Conservation (phyloP, 441 rosid genomes). For the Pelargonium citronellum region DNA sequence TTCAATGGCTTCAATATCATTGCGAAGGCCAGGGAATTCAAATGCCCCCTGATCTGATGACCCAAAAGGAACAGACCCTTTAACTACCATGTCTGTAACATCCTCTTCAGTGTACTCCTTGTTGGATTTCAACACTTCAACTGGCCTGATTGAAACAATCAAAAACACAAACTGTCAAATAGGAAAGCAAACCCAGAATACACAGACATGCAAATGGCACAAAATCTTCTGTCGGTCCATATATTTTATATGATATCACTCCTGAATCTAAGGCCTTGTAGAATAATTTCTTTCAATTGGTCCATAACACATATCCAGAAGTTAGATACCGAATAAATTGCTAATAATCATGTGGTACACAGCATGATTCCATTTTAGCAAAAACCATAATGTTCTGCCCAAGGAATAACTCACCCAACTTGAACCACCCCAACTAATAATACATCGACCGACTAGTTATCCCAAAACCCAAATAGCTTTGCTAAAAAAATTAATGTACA, state of each 20-base stretch:
- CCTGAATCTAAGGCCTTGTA: neutral
- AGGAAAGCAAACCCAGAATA: neutral
- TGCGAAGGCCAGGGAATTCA: slow-evolving; percentile 63
- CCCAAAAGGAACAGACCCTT: slow-evolving; percentile 26
- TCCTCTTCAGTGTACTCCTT: slow-evolving; percentile 77
- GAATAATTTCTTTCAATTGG: neutral
- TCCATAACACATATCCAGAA: neutral
- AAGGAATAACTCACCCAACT: too few relatives aligned
- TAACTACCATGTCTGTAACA: slow-evolving; percentile 44
- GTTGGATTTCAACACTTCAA: slow-evolving; percentile 56
- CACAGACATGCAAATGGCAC: neutral
- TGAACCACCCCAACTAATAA: too few relatives aligned
- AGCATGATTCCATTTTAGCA: neutral
- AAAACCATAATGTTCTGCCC: too few relatives aligned
- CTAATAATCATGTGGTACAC: neutral
- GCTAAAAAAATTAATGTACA: too few relatives aligned
- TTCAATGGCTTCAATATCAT: slow-evolving; percentile 57
- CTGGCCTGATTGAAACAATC: slow-evolving; percentile 41
- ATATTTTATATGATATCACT: neutral
- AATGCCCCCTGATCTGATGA: slow-evolving; percentile 41
- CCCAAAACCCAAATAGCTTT: too few relatives aligned
- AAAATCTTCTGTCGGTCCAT: neutral
- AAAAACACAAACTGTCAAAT: neutral
- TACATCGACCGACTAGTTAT: too few relatives aligned
- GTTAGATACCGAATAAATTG: neutral